Base-by-base conservation (phyloP, 768 basidiomycete genomes). In the Brasilioporus rufonigricans region DNA sequence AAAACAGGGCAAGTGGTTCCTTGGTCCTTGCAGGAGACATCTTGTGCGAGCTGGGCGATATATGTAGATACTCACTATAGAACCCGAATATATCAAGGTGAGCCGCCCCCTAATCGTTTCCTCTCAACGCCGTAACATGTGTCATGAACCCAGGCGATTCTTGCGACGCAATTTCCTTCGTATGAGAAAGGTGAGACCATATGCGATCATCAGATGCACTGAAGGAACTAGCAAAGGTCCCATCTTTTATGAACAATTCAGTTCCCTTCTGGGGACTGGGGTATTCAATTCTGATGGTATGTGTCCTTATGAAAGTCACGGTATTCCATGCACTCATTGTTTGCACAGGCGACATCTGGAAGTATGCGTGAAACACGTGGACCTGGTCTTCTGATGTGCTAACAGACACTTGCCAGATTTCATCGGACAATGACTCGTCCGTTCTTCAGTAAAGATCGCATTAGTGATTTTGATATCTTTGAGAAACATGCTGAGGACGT, bases 381-480 rank as follows among this genome's bases (percentile, higher is more conserved):
- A 12, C 8, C 35, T 14, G 24, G 18, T 26, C 23, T 31, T 24
- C n/a, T 45, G 40, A 6, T 16, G 33, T 14, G 23, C 48, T 56
- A 5, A 65, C 27, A 32, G 12, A 44, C 4, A 18, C 4, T 5
- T 9, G 14, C 4, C 36, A 77, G 75, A 57, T 77, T 76, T 44
- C 77, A 76, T 48, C 73, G 77, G 12, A 63, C 75, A 0, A 82
- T 85, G 72, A 80, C 81, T 0, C 77, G 85, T 2, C 85, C 85
- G 0, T 77, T 77, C 65, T 77, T 77, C 62, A 70, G 41, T 50
- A 73, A 55, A 36, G 72, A 76, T 23, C 65, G 74, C n/a, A 69
- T 75, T 55, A 68, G 67, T 27, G 66, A 77, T 52, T 76, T 77
- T 50, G 71, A 75, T 36, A 71, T 70, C 7, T 77, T 77, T 50